Evolutionary conservation across 768 basidiomycete species (phyloP), one percentile per base, ranked within the genome.

Genomic region (Leccinum rimulosum): DNA sequence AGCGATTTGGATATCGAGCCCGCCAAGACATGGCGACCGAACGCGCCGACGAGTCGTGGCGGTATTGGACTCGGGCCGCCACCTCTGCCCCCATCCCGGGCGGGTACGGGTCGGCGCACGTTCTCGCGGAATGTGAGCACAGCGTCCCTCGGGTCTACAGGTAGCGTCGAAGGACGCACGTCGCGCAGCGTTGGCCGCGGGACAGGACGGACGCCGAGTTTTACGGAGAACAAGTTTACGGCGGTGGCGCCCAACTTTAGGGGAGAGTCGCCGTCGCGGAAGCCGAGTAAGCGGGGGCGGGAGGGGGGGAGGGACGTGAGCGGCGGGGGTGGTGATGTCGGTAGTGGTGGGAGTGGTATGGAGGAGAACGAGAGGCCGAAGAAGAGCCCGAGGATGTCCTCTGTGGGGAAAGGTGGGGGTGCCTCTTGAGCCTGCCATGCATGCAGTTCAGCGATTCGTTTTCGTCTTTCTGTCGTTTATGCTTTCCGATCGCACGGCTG

Each of bases 211-310:
- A 76, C 64, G 55, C 68, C 65, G 54, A 74, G 59, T 62, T 74
- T 64, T 52, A 71, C 61, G 2, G 61, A 79, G 54, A 84, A 83
- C 59, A 68, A 68, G 52, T 84, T 84, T 33, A 83, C 77, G 33
- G 77, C 79, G 0, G 81, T 84, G 6, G 66, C 78, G 1, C 68
- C 71, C 14, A 63, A 68, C 30, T 81, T 68, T 48, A 59, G 73
- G n/a, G 63, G 63, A 0, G 64, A 63, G 56, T 73, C 71, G 17
- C 71, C 71, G 19, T 52, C 73, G n/a, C 65, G 73, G 3, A 73
- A 59, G 60, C 63, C 73, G n/a, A 66, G 60, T 17, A 73, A 73
- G 57, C 64, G 71, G 4, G 61, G 56, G 4, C 60, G 72, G 36
- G 38, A 40, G 38, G 9, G 38, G 38, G 17, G 17, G 1, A 40